Percentiles rank a stretch among this genome's conserved stretches.
These are phyloP conservation scores for Podospora anserina DNA, from an alignment of 495 filamentous ascomycete species.

Conservation along the genomic window DNA sequence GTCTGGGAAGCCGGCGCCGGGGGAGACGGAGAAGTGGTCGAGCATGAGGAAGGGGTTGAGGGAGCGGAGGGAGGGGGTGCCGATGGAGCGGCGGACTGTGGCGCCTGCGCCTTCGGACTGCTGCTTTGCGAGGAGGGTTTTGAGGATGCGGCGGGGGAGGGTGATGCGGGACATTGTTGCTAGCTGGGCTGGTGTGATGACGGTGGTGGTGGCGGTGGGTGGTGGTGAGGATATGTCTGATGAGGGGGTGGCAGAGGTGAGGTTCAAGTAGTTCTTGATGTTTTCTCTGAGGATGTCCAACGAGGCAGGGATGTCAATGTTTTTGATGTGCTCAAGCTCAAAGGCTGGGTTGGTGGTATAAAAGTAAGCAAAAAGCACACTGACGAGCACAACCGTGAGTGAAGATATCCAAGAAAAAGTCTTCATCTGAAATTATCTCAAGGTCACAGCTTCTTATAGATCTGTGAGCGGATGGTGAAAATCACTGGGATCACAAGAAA, in stretches of 20 bases:
- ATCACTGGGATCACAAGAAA: background rate
- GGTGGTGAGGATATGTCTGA: background rate
- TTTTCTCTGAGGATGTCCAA: background rate
- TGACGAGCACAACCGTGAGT: background rate
- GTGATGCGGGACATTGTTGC: conserved; percentile 53
- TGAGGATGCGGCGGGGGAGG: conserved; percentile 69
- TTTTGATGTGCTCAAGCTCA: background rate
- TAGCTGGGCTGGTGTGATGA: background rate
- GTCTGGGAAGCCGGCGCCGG: conserved; percentile 62
- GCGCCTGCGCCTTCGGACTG: conserved; percentile 90
- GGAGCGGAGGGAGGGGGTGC: conserved; percentile 76
- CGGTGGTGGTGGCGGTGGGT: background rate
- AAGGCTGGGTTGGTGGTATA: background rate
- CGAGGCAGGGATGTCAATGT: background rate
- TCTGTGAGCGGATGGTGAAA: background rate
- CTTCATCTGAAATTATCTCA: background rate
- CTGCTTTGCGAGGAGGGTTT: conserved; percentile 78
- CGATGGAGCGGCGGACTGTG: conserved; percentile 82
- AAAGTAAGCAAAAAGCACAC: background rate
- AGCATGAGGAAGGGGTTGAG: conserved; percentile 97
- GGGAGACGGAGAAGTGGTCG: conserved; percentile 81
- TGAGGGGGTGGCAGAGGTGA: background rate
- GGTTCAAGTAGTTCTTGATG: background rate
- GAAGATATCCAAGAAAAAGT: background rate
- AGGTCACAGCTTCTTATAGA: too few relatives aligned